Base-by-base conservation (phyloP, 306 rosid species). In the Quercus dentata region DNA sequence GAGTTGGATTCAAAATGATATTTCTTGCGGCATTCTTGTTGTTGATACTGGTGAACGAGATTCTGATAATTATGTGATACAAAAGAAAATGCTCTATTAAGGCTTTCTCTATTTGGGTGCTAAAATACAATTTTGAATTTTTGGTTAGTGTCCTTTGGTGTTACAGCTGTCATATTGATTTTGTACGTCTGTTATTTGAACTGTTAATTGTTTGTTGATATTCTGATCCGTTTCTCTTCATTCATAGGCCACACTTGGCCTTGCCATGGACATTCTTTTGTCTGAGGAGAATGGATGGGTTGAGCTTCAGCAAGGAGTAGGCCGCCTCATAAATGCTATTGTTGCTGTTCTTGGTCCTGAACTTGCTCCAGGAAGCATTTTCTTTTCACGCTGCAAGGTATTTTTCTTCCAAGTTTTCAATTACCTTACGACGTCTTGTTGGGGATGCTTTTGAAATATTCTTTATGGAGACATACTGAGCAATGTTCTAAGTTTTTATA, bases 341-440 rank as follows among this genome's bases (percentile, higher is more conserved):
- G 98, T 95, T 71, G 91, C 97, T 77, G 94, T 91, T 84, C 91
- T 95, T 85, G 99, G 99, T 80, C 99, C 99, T 49, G 99, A 95
- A 89, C 99, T 95, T 83, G 89, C 88, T 49, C 98, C 99, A n/a
- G 99, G 96, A 74, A 95, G 98, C 89, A 95, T 91, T 76, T 92
- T 95, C 90, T 95, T 92, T 87, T 89, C 99, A 6, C 99, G 98
- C 83, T 95, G 97, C 84, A 90, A 92, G 99, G 99, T 95, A 80
- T 63, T 74, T 20, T 69, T 46, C 70, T 44, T 79, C 49, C 1
- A 13, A 49, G 41, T 49, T 49, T 38, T 59, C 56, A 28, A 10
- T 56, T 35, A 33, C 33, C 74, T 61, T 27, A 20, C 19, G 20
- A 4, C 62, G 69, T 77, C 20, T 23, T 54, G 41, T 59, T 41